phyloP scores from a whole-genome alignment of 352 stramenopile genomes.

The Phytopythium litorale region DNA sequence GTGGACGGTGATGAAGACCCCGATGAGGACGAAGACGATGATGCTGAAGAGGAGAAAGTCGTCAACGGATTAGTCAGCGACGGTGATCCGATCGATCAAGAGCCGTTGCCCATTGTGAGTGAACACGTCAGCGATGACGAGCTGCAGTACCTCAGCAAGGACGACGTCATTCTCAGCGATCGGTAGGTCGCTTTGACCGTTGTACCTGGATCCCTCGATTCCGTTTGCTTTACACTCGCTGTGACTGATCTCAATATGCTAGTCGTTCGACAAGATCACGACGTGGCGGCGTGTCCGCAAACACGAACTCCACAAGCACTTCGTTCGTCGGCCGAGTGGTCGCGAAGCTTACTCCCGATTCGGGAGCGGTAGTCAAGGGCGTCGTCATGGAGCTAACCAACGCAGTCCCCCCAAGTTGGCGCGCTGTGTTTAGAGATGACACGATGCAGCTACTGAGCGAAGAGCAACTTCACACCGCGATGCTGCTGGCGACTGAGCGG shows the following conservation, averaged over 20 bases:
- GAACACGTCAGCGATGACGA: slow-evolving; percentile 7
- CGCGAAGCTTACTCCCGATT: slow-evolving; percentile 30
- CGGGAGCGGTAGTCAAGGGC: slow-evolving; percentile 35
- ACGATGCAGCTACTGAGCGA: slow-evolving; percentile 36
- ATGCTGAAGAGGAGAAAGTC: slow-evolving; percentile 5
- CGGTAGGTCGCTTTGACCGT: slow-evolving; percentile 23
- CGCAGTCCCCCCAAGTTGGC: slow-evolving; percentile 30
- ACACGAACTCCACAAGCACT: neutral
- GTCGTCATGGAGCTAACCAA: slow-evolving; percentile 37
- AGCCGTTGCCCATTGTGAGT: neutral
- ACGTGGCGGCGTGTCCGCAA: neutral
- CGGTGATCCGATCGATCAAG: neutral
- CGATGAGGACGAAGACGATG: slow-evolving; percentile 6
- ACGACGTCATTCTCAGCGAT: slow-evolving; percentile 48
- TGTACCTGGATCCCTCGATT: neutral
- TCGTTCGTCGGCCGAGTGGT: slow-evolving; percentile 35
- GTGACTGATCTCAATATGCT: neutral
- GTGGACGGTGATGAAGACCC: slow-evolving; percentile 27
- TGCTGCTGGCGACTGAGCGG: slow-evolving; percentile 26
- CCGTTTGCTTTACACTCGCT: neutral
- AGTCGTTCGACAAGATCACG: slow-evolving; percentile 4
- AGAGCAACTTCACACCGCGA: slow-evolving; percentile 22
- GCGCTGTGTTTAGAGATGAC: slow-evolving; percentile 54
- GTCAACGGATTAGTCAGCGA: neutral
- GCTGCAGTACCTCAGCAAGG: slow-evolving; percentile 42